These are phyloP conservation scores for Vigna reflexopilosa DNA, from an alignment of 306 rosid genomes.

Conservation along the genomic window DNA sequence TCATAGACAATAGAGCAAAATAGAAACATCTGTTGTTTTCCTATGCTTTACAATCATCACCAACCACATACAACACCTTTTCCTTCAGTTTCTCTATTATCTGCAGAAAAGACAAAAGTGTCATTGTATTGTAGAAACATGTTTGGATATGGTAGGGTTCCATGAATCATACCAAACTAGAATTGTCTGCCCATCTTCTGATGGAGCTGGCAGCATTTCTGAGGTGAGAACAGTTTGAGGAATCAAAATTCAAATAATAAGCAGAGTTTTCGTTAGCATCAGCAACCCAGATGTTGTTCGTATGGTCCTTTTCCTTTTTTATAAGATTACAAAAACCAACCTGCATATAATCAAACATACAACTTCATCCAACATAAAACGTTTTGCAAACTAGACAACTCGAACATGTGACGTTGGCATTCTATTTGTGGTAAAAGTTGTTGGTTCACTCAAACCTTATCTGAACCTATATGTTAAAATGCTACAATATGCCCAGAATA, in stretches of 20 bases:
- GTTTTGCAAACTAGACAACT: constrained; percentile 1
- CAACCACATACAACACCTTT: constrained; percentile 44
- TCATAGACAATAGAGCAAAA: constrained; percentile 6
- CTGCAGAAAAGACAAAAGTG: constrained; percentile 54
- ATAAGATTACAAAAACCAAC: constrained; percentile 84
- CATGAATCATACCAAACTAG: constrained; percentile 57
- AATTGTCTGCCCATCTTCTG: constrained; percentile 69
- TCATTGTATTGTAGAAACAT: constrained; percentile 15
- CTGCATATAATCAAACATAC: constrained; percentile 52
- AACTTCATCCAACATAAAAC: constrained; percentile 20
- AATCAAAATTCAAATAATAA: constrained; percentile 70
- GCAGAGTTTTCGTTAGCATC: constrained; percentile 79
- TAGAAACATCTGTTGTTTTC: neutral
- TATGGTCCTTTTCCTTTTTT: constrained; percentile 72
- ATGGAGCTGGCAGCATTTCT: constrained; percentile 65
- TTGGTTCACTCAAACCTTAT: constrained; percentile 12
- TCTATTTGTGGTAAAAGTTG: neutral
- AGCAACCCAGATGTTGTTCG: constrained; percentile 77
- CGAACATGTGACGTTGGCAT: neutral
- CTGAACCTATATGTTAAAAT: neutral
- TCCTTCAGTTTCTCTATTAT: constrained; percentile 52
- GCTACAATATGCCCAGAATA: neutral
- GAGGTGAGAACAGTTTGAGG: constrained; percentile 66
- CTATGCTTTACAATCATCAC: constrained; percentile 47
- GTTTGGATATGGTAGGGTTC: constrained; percentile 33